Conservation (phyloP, 768 basidiomycete species). For the Mycena galericulata region DNA sequence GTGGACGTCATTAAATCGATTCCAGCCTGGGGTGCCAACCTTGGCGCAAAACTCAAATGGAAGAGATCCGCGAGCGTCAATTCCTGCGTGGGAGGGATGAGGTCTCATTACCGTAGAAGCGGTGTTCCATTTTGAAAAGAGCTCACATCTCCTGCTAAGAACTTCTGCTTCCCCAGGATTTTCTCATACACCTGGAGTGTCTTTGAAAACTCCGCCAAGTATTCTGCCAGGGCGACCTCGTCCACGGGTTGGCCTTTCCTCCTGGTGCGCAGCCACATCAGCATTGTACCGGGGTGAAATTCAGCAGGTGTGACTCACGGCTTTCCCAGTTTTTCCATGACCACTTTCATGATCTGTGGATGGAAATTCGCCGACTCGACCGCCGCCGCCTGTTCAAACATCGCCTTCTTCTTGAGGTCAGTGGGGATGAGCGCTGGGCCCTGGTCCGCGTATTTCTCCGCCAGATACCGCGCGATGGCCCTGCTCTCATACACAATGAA, state of each 20-base stretch:
- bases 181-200: conserved; percentile 57
- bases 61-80: too few species aligned
- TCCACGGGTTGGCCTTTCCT: conserved; percentile 42
- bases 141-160: conserved; percentile 54
- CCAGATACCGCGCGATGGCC: background rate
- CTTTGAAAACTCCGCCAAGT: conserved; percentile 38
- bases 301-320: background rate
- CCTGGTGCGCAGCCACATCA: background rate
- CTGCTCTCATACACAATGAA: background rate
- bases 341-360: background rate
- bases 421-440: background rate
- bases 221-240: conserved; percentile 40
- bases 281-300: too few species aligned
- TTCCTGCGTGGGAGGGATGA: too few species aligned
- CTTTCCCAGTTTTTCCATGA: background rate
- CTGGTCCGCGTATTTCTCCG: conserved; percentile 3
- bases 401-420: background rate
- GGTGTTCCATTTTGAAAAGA: too few species aligned
- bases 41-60: too few species aligned
- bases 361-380: background rate
- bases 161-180: conserved; percentile 58
- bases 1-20: too few species aligned
- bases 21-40: too few species aligned
- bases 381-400: background rate
- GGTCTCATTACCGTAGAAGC: too few species aligned